These are phyloP conservation scores for Zalaria sp. DNA, from an alignment of 2,329 filamentous ascomycete species.

Conservation along the genomic window DNA sequence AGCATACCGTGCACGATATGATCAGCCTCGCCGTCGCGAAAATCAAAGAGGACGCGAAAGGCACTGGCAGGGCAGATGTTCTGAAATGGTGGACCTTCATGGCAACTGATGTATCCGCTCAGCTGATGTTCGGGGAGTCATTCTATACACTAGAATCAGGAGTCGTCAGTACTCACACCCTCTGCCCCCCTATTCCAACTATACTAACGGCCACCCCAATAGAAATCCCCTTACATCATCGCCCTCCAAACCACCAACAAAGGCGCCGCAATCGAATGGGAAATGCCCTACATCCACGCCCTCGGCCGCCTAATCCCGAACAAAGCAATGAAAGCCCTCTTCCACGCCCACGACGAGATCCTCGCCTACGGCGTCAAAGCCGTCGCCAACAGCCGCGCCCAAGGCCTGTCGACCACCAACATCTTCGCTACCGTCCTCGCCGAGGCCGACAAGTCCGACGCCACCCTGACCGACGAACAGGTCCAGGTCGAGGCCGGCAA, in stretches of 20 bases:
- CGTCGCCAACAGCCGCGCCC: conserved; percentile 6
- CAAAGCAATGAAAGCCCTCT: conserved; percentile 6
- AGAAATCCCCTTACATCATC: conserved; percentile 13
- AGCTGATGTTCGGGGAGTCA: conserved; percentile 21
- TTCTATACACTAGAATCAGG: conserved; percentile 21
- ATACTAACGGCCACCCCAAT: background rate
- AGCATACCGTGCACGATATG: conserved; percentile 16
- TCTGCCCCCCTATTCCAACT: background rate
- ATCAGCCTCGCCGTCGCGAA: conserved; percentile 13
- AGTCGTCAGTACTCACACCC: conserved; percentile 11
- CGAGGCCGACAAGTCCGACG: conserved; percentile 8
- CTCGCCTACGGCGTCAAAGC: conserved; percentile 9
- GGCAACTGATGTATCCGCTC: conserved; percentile 19
- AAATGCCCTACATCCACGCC: conserved; percentile 12
- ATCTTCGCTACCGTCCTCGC: conserved; percentile 10
- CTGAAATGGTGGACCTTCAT: conserved; percentile 23
- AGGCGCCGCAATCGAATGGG: conserved; percentile 14
- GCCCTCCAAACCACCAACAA: conserved; percentile 13
- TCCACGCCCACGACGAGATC: conserved; percentile 9
- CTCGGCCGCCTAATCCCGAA: conserved; percentile 8
- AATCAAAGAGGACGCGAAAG: conserved; percentile 12
- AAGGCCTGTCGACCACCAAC: conserved; percentile 6
- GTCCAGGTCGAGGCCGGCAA: conserved; percentile 14
- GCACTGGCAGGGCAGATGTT: conserved; percentile 18
- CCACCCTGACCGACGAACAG: conserved; percentile 11